Evolutionary conservation across 495 filamentous ascomycete species (phyloP), one percentile per base, ranked within the genome.

Genomic region (Hyaloscypha bicolor): DNA sequence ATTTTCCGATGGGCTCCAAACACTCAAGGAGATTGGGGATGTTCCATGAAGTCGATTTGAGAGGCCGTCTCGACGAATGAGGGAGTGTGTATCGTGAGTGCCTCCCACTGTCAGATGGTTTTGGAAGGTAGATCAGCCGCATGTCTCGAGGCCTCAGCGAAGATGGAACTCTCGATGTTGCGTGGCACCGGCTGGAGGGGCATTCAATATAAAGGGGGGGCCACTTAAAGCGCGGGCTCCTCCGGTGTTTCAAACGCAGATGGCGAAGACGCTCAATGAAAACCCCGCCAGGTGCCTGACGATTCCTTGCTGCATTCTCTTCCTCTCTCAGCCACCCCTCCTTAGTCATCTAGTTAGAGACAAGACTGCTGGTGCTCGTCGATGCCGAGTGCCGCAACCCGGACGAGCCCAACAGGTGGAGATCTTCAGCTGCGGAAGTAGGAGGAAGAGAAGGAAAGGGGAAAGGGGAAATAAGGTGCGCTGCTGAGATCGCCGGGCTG

Each of bases 111-210:
- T 19, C 4, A 14, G 42, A 16, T 48, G 42, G 42, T 48, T 48
- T 48, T 48, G 42, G 42, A 19, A 48, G 42, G 42, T 48, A 48
- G 42, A 48, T 48, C 42, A 48, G 42, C 42, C 42, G 42, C 42
- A 48, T 14, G 42, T 14, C 42, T 16, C 42, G 42, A 48, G 42
- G 42, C 16, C 42, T 16, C 42, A 14, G 42, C 42, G 16, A 48
- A 48, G 42, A 16, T 48, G 42, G 11, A 19, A 48, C 16, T 14
- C 42, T 11, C 42, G 42, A 48, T 16, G 42, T 48, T 48, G 42
- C 3, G 42, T 48, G 42, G 42, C 42, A 11, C 42, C 11, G 11
- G 42, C 25, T 25, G 25, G 25, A 25, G 25, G 16, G 42, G 42
- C 42, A 48, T 6, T 12, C 8, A 48, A 48, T 6, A 48, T 37